phyloP scores from a whole-genome alignment of 208 protist species.

The Crithidia mellificae region DNA sequence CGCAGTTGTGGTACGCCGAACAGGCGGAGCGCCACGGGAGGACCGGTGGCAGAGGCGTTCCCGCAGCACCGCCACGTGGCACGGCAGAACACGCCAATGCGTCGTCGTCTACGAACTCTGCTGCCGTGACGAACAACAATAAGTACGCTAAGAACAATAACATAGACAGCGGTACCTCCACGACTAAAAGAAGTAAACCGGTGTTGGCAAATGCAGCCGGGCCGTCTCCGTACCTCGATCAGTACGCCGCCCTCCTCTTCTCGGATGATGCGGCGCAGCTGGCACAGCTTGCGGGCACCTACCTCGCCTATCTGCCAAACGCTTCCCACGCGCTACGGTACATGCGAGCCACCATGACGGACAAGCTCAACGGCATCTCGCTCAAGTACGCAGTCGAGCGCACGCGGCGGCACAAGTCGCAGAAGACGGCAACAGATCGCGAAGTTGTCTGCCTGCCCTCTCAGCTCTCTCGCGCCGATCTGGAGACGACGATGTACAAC shows the following conservation, averaged over 20 bases:
- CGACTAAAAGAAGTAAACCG: neutral
- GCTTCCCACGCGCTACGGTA: constrained; percentile 17
- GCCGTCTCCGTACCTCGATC: constrained; percentile 20
- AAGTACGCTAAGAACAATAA: neutral
- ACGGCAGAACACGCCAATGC: no score
- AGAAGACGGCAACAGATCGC: constrained; percentile 15
- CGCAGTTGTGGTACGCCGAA: constrained; percentile 25
- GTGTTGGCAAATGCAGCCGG: constrained; percentile 12
- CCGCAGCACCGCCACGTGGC: neutral
- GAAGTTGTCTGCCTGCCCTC: constrained; percentile 41
- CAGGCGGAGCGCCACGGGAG: constrained; percentile 2
- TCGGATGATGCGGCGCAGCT: constrained; percentile 17
- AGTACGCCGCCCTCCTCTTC: constrained; percentile 28
- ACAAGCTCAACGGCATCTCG: constrained; percentile 21
- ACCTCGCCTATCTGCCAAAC: constrained; percentile 22
- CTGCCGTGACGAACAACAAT: no score
- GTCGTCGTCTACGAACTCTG: no score
- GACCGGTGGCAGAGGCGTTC: no score
- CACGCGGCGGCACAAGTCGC: constrained; percentile 23
- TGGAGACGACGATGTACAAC: constrained; percentile 29
- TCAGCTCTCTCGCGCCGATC: constrained; percentile 14
- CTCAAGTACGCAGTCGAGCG: constrained; percentile 35
- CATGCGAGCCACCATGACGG: constrained; percentile 5
- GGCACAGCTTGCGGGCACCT: constrained; percentile 15
- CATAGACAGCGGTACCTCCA: neutral